phyloP scores from a whole-genome alignment of 1,139 yeast genomes.

The Debaryomycetaceae sp. region DNA sequence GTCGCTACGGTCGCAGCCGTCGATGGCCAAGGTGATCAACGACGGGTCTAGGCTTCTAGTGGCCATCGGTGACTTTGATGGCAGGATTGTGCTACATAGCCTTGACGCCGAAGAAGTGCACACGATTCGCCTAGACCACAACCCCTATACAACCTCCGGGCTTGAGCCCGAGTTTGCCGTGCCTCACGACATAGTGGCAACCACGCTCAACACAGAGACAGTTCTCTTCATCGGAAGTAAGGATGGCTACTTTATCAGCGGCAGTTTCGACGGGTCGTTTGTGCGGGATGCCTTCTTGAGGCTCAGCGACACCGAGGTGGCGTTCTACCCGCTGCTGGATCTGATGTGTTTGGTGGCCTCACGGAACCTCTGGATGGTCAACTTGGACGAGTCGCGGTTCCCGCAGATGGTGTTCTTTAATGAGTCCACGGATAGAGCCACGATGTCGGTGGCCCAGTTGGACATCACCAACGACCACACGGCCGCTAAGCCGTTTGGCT shows the following conservation, averaged over 20 bases:
- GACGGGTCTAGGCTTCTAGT: constrained; percentile 7
- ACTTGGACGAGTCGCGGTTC: constrained; percentile 22
- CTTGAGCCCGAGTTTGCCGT: constrained; percentile 13
- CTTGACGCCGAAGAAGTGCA: neutral
- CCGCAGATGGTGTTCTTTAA: constrained; percentile 44
- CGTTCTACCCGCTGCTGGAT: constrained; percentile 12
- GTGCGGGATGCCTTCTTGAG: constrained; percentile 15
- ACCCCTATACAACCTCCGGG: constrained; percentile 8
- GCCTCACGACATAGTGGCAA: constrained; percentile 17
- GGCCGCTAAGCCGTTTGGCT: constrained; percentile 20
- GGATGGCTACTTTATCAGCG: constrained; percentile 22
- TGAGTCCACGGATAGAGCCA: constrained; percentile 24
- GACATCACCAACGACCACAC: constrained; percentile 5
- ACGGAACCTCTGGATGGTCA: constrained; percentile 40
- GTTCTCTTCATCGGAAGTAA: constrained; percentile 25
- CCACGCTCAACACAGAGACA: constrained; percentile 2
- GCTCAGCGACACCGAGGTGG: constrained; percentile 24
- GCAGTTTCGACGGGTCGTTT: constrained; percentile 7
- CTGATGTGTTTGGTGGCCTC: constrained; percentile 25
- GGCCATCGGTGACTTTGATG: constrained; percentile 21
- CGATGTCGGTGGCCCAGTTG: constrained; percentile 15
- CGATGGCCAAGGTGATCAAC: constrained; percentile 14
- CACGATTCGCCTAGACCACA: too few relatives aligned
- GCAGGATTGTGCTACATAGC: constrained; percentile 9
- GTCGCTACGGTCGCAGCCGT: too few relatives aligned